Evolutionary conservation across 495 filamentous ascomycete genomes (phyloP).

Genomic region (Cladorrhinum samala): DNA sequence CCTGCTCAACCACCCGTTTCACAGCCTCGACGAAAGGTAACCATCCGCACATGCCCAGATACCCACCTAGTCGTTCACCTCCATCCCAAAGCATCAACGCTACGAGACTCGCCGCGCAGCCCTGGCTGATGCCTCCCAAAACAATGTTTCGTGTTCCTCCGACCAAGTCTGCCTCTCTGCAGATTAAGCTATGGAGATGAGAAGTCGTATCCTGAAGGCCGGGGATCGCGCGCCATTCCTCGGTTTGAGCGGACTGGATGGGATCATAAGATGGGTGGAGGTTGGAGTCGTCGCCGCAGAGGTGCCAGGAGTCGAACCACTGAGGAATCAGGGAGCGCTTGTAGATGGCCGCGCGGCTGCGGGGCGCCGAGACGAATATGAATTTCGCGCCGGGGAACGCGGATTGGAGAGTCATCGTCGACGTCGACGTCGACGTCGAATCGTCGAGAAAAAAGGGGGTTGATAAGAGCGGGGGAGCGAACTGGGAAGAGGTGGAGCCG

Average conservation of each 20-base stretch:
- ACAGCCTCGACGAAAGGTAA: constrained; percentile 42
- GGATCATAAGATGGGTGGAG: constrained; percentile 2
- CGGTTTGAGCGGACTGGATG: not conserved
- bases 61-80: constrained; percentile 24
- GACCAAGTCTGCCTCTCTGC: constrained; percentile 32
- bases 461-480: constrained; percentile 26
- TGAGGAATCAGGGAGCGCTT: constrained; percentile 42
- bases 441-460: constrained; percentile 8
- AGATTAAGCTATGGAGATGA: constrained; percentile 37
- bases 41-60: constrained; percentile 52
- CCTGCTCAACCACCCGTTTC: constrained; percentile 2
- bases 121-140: constrained; percentile 51
- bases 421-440: not conserved
- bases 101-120: constrained; percentile 43
- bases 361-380: constrained; percentile 43
- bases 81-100: constrained; percentile 34
- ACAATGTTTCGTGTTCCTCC: constrained; percentile 36
- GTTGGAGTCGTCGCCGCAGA: constrained; percentile 13
- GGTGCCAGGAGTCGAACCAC: constrained; percentile 51
- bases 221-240: constrained; percentile 30
- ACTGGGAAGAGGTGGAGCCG: constrained; percentile 31
- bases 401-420: constrained; percentile 9
- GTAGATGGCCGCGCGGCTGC: constrained; percentile 38
- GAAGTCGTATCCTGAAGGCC: constrained; percentile 38
- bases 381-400: constrained; percentile 29